phyloP scores from a whole-genome alignment of 495 filamentous ascomycete genomes.

The Penicillium arizonense region DNA sequence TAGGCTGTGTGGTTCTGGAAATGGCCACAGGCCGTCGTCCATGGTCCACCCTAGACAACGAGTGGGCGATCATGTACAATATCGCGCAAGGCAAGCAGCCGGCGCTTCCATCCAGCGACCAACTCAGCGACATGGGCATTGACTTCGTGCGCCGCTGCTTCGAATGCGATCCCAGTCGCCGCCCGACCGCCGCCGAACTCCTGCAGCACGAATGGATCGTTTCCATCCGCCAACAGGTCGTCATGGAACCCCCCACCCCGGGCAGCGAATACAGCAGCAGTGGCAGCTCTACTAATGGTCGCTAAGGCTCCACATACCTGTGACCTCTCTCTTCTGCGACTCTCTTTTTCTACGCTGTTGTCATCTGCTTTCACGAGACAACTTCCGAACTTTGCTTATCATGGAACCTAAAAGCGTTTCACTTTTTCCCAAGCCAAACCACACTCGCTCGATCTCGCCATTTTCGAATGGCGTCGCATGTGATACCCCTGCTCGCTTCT shows the following conservation, averaged over 20 bases:
- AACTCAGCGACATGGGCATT: constrained; percentile 79
- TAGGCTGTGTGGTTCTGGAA: constrained; percentile 95
- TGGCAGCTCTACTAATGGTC: constrained; percentile 28
- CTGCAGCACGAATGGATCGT: constrained; percentile 97
- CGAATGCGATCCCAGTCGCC: constrained; percentile 73
- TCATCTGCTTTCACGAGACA: background rate
- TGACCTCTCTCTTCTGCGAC: constrained; percentile 7
- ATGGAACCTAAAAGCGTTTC: background rate
- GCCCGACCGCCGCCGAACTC: constrained; percentile 82
- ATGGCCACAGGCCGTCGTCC: constrained; percentile 95
- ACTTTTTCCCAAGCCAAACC: background rate
- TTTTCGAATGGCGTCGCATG: constrained; percentile 27
- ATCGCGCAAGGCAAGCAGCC: constrained; percentile 95
- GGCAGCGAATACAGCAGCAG: constrained; percentile 35
- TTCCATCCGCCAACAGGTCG: constrained; percentile 58
- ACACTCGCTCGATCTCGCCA: constrained; percentile 25
- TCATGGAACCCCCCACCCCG: constrained; percentile 52
- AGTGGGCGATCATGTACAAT: constrained; percentile 99
- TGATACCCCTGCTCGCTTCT: constrained; percentile 26
- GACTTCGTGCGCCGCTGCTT: constrained; percentile 90
- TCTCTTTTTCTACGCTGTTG: background rate
- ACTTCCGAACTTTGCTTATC: background rate
- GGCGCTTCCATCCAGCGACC: constrained; percentile 74
- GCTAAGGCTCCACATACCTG: constrained; percentile 34
- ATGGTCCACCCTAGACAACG: constrained; percentile 97